Base-by-base conservation (phyloP, 495 filamentous ascomycete species). In the Annulohypoxylon stygium region DNA sequence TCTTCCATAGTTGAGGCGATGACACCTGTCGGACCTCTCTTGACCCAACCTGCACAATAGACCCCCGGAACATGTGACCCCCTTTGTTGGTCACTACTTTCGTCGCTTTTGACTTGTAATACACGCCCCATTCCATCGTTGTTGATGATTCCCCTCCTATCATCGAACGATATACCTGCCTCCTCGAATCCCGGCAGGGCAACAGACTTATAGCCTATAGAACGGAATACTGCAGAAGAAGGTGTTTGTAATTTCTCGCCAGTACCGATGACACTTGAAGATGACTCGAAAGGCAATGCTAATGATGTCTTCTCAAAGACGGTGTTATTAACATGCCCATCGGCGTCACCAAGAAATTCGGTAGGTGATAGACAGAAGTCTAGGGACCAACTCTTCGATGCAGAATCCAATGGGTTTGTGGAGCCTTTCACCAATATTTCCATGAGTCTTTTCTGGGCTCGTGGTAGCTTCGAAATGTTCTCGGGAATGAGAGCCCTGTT, bases 1-100 rank as follows among this genome's bases (percentile, higher is more conserved):
- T 98, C 97, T 60, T 91, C 90, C 95, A 99, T 97, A 0, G 96
- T 99, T 30, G 90, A 93, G 9, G 96, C 95, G 79, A 99, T 98
- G 3, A 98, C 95, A 5, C 96, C 96, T 4, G 94, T 97, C 0
- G 96, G 97, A 1, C 96, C 96, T 47, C 93, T 86, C 81, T 98
- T 98, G 20, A 97, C 95, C 96, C 96, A 99, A 3, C 96, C 96
- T 20, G 95, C 93, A 71, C 93, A 95, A 80, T 99, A 99, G 16
- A 97, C 76, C 0, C 97, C 97, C 1, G 93, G 92, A n/a, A 78
- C 34, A 48, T 60, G 66, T 11, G 53, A 60, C 50, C 34, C 23
- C 64, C 57, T 14, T 7, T 50, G 25, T 25, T 48, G 1, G 47
- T 59, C 4, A 41, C 78, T 2, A 70, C 63, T 1, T 37, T 78